Conservation (phyloP, 148 eudicot genomes). For the Beta vulgaris region DNA sequence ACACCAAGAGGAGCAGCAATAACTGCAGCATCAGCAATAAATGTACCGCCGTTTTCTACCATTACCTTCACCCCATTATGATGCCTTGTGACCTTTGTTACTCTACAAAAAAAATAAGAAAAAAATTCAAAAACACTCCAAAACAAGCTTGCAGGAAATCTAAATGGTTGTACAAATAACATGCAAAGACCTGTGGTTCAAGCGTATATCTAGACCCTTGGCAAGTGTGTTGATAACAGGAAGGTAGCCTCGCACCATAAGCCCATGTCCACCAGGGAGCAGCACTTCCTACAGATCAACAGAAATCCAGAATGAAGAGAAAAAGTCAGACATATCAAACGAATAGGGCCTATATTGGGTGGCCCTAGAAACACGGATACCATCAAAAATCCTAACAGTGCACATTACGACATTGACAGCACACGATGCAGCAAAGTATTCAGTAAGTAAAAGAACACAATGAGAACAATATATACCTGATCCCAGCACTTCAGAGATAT, state of each 20-base stretch:
- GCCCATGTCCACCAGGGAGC: constrained; percentile 99
- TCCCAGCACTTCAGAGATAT: constrained; percentile 93
- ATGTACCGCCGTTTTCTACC: constrained; percentile 66
- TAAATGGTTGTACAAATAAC: background rate
- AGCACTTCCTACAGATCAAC: constrained; percentile 64
- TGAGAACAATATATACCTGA: constrained; percentile 43
- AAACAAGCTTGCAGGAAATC: background rate
- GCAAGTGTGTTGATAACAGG: constrained; percentile 95
- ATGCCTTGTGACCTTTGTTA: constrained; percentile 61
- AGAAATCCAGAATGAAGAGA: constrained; percentile 8
- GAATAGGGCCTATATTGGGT: background rate
- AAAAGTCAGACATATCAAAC: background rate
- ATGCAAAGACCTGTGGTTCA: constrained; percentile 56
- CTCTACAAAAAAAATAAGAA: constrained; percentile 41
- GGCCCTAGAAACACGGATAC: background rate
- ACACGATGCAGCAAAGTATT: background rate
- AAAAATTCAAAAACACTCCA: background rate
- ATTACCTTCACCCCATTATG: constrained; percentile 78
- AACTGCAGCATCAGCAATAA: constrained; percentile 88
- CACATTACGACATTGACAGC: background rate
- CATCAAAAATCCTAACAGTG: background rate
- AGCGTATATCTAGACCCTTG: constrained; percentile 82
- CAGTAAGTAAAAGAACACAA: background rate
- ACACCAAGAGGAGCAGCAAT: constrained; percentile 88
- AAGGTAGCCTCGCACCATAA: constrained; percentile 94